Percentiles rank a stretch among this genome's conserved stretches.
Conservation (phyloP, 108 stramenopile species). For the Skeletonema costatum region DNA sequence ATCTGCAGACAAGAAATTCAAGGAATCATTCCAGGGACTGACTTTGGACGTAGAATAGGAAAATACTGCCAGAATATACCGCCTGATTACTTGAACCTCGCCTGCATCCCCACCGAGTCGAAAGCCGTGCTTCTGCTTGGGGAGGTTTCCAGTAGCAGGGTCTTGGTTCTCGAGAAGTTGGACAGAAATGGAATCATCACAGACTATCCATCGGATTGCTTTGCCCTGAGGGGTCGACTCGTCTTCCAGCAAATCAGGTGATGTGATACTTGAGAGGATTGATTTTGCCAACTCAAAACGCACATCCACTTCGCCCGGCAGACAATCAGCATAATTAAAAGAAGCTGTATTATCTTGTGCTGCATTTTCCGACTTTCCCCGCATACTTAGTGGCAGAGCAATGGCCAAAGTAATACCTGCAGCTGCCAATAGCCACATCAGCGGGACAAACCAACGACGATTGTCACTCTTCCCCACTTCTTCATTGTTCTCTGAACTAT, state of each 20-base stretch:
- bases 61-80: conserved; percentile 1
- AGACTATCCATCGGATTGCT: conserved; percentile 9
- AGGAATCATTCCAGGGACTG: neutral
- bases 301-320: too few species aligned
- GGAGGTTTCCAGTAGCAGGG: too few species aligned
- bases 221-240: neutral
- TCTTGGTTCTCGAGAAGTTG: neutral
- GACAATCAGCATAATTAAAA: too few species aligned
- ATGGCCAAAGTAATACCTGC: neutral
- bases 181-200: conserved; percentile 2
- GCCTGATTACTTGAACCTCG: neutral
- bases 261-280: neutral
- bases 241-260: neutral
- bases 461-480: too few species aligned
- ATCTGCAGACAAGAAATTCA: conserved; percentile 5
- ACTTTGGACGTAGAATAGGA: neutral
- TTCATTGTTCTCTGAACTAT: too few species aligned
- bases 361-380: neutral
- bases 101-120: neutral
- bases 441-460: too few species aligned
- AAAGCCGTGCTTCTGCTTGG: neutral
- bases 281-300: neutral
- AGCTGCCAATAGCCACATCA: neutral
- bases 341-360: too few species aligned
- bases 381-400: neutral